Base-by-base conservation (phyloP, 2,329 filamentous ascomycete genomes). In the Parafenestella ontariensis region DNA sequence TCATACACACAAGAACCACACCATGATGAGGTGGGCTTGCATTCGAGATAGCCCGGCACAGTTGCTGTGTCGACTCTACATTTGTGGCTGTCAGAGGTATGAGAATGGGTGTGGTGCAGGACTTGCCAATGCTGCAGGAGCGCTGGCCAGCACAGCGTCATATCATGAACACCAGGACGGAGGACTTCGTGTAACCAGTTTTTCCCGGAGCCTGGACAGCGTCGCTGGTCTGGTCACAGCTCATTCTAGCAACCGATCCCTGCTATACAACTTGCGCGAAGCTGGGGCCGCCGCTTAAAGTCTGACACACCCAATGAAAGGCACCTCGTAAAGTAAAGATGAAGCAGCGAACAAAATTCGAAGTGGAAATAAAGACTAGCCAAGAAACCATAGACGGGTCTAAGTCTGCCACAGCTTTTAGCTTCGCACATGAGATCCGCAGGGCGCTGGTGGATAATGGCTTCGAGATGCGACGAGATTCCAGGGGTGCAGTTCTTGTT, bases 191-290 rank as follows among this genome's bases (percentile, higher is more conserved):
- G 64, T 65, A 59, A 66, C 63, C 40, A 28, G 39, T 48, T 49
- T 48, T 50, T 53, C 58, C 55, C 58, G 29, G 40, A 55, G 56
- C 49, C 56, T 56, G 55, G 53, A 56, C 44, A 34, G 23, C 17
- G 53, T 39, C n/a, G 21, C 44, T 53, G 54, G 52, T 53, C 44
- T 53, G 54, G 52, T 53, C 47, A 48, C 43, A 55, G 61, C 39
- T 54, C 52, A 39, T 61, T 58, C 36, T 56, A 46, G 48, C 52
- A 57, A 55, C 66, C 64, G 56, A 67, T 64, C 60, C 66, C 58
- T 62, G 64, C 43, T 47, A 43, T 41, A 42, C 31, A 53, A n/a
- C n/a, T n/a, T n/a, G n/a, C n/a, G n/a, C 50, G 54, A 52, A 54
- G 54, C 44, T 59, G 52, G 55, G 46, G 49, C 49, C 58, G 61